Percentiles rank a stretch among this genome's conserved stretches.
Evolutionary conservation across 257 asterid genomes (phyloP).

Genomic region (Nicotiana otophora): DNA sequence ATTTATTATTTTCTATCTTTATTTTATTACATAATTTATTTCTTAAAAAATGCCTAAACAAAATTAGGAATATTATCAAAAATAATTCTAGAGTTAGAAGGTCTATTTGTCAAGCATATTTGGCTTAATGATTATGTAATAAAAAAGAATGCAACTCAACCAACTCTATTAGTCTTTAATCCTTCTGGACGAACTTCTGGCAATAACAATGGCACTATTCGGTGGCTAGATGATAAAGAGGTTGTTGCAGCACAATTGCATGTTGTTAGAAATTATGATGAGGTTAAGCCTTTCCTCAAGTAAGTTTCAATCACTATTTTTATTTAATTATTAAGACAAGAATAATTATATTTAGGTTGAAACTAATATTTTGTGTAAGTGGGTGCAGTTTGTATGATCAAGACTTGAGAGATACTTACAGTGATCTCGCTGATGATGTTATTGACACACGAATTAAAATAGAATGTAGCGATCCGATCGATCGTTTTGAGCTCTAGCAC

Average conservation of each 20-base stretch:
- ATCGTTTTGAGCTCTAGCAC: no score
- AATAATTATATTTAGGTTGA: neutral
- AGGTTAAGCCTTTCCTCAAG: neutral
- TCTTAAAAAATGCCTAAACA: neutral
- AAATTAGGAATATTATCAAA: neutral
- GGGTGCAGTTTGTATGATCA: neutral
- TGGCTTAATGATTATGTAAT: neutral
- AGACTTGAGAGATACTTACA: neutral
- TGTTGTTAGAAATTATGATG: neutral
- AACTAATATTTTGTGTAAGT: neutral
- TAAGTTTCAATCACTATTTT: neutral
- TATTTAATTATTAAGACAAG: neutral
- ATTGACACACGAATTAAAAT: neutral
- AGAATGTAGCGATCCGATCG: no score
- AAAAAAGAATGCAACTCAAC: neutral
- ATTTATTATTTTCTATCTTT: no score
- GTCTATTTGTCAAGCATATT: neutral
- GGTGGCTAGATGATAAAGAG: neutral
- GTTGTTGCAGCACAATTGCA: neutral
- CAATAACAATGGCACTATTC: neutral
- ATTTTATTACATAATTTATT: no score
- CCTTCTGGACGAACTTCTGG: neutral
- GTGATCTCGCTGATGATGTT: neutral
- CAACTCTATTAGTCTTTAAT: neutral
- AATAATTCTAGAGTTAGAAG: neutral